Evolutionary conservation across 176 grass and related monocot genomes (phyloP).

Genomic region (Eragrostis curvula): DNA sequence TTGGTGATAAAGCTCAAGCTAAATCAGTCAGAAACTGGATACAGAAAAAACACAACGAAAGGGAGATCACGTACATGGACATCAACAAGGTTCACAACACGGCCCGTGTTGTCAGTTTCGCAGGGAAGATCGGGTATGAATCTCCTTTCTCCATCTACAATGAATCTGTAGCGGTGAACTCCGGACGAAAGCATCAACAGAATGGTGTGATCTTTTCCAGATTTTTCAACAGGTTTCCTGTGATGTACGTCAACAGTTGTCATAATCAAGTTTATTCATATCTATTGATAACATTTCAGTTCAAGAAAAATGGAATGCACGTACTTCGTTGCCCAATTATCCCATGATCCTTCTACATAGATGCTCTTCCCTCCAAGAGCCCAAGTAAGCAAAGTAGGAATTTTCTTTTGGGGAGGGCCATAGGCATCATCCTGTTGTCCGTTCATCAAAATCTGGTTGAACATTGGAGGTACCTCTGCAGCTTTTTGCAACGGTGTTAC

Average conservation of each 20-base stretch:
- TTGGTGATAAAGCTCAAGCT: neutral
- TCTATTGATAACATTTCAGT: neutral
- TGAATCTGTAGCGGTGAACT: conserved; percentile 72
- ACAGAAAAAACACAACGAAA: neutral
- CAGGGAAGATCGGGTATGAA: conserved; percentile 63
- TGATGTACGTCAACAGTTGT: neutral
- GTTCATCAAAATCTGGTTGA: conserved; percentile 71
- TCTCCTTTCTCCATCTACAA: conserved; percentile 81
- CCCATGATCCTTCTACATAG: conserved; percentile 91
- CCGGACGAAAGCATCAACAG: conserved; percentile 79
- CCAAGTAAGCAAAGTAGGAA: conserved; percentile 80
- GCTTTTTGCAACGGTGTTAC: conserved; percentile 72
- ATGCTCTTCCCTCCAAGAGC: conserved; percentile 70
- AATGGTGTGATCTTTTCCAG: conserved; percentile 80
- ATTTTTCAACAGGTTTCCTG: conserved; percentile 75
- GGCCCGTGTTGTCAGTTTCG: conserved; percentile 62
- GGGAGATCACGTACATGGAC: conserved; percentile 62
- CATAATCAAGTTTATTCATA: neutral
- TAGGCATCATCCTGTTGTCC: conserved; percentile 54
- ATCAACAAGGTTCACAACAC: conserved; percentile 73
- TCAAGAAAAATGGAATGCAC: neutral
- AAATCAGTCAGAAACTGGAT: neutral
- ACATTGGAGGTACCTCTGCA: conserved; percentile 59
- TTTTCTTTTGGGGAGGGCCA: conserved; percentile 64
- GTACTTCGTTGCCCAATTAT: conserved; percentile 83